Evolutionary conservation across 345 rosid genomes (phyloP).

Genomic region (Firmiana major): DNA sequence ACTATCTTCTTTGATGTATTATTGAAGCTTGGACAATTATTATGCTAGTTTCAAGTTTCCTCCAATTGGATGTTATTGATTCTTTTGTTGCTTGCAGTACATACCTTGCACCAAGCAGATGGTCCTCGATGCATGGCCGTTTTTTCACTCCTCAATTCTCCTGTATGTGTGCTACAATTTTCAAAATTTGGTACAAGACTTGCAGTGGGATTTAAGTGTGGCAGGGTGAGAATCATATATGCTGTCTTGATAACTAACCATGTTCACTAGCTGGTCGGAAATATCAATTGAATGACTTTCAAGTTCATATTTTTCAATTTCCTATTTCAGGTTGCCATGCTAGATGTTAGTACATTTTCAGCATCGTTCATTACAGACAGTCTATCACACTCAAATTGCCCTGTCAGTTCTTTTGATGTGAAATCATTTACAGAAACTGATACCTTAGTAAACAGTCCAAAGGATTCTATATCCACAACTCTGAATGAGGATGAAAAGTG

Average conservation of each 20-base stretch:
- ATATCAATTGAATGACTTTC: slow-evolving; percentile 3
- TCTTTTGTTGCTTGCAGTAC: slow-evolving; percentile 45
- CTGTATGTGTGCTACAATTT: slow-evolving; percentile 47
- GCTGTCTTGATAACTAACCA: not conserved
- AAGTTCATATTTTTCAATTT: slow-evolving; percentile 23
- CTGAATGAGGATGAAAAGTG: slow-evolving; percentile 32
- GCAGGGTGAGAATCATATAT: slow-evolving; percentile 48
- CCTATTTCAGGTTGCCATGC: slow-evolving; percentile 75
- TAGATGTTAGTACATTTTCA: slow-evolving; percentile 54
- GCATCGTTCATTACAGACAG: slow-evolving; percentile 58
- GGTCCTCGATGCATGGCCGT: slow-evolving; percentile 67
- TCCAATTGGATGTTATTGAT: not conserved
- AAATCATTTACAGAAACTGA: slow-evolving; percentile 34
- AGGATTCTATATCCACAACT: slow-evolving; percentile 27
- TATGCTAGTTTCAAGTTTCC: slow-evolving; percentile 4
- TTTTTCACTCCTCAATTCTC: slow-evolving; percentile 59
- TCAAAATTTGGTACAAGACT: slow-evolving; percentile 53
- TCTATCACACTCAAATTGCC: slow-evolving; percentile 44
- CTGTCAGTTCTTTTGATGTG: slow-evolving; percentile 52
- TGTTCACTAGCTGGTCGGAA: not conserved
- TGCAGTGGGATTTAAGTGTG: slow-evolving; percentile 78
- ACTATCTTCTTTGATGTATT: not conserved
- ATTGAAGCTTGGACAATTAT: not conserved
- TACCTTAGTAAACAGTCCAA: slow-evolving; percentile 25
- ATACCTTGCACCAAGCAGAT: slow-evolving; percentile 47